Evolutionary conservation across 495 filamentous ascomycete species (phyloP).

Genomic region (Aspergillus kassunensis): DNA sequence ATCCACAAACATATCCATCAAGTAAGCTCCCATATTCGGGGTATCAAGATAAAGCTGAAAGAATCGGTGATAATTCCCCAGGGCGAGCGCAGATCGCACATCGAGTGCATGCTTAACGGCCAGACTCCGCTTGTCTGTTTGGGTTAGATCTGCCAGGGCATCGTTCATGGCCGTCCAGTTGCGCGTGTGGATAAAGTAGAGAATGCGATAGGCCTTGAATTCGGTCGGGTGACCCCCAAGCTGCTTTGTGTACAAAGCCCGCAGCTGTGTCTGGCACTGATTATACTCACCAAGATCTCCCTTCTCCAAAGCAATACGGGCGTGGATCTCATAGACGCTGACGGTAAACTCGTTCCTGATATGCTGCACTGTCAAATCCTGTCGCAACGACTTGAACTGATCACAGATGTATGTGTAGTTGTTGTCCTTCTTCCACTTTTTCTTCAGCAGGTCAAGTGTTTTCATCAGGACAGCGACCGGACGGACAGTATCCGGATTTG

Average conservation of each 20-base stretch:
- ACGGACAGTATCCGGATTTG: slow-evolving; percentile 80
- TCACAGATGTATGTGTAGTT: slow-evolving; percentile 98
- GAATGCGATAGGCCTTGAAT: slow-evolving; percentile 99
- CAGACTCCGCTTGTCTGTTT: slow-evolving; percentile 81
- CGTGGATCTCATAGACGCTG: slow-evolving; percentile 94
- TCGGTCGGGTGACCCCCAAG: slow-evolving; percentile 88
- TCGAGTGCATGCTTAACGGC: slow-evolving; percentile 88
- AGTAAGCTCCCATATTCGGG: slow-evolving; percentile 95
- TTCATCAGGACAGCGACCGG: slow-evolving; percentile 76
- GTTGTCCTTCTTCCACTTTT: slow-evolving; percentile 88
- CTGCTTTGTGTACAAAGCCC: slow-evolving; percentile 79
- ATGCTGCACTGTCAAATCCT: slow-evolving; percentile 96
- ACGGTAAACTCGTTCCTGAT: slow-evolving; percentile 96
- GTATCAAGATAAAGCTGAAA: slow-evolving; percentile 92
- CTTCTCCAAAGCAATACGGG: slow-evolving; percentile 96
- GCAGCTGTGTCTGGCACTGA: slow-evolving; percentile 98
- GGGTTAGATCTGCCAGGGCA: slow-evolving; percentile 93
- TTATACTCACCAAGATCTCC: slow-evolving; percentile 99
- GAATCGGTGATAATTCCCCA: slow-evolving; percentile 95
- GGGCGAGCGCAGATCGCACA: slow-evolving; percentile 84
- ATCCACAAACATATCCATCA: slow-evolving; percentile 98
- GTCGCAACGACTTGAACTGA: slow-evolving; percentile 97
- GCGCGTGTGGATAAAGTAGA: slow-evolving; percentile 99
- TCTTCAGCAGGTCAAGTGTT: slow-evolving; percentile 83
- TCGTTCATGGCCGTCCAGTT: slow-evolving; percentile 98